Conservation (phyloP, 441 rosid species). For the Pelargonium citronellum region DNA sequence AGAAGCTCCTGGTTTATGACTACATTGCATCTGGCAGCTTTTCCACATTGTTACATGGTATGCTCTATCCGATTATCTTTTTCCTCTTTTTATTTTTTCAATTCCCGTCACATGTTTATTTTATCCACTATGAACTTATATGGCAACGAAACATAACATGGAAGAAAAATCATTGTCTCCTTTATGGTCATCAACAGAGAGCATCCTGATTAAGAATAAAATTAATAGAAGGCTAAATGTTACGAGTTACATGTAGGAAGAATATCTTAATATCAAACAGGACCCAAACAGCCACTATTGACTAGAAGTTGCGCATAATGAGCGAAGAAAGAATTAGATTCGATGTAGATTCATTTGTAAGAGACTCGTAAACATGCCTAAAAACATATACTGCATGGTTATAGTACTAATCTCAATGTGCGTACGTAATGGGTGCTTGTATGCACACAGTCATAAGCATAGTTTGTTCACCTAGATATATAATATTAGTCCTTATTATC, state of each 20-base stretch:
- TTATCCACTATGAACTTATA: background rate
- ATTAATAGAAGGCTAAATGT: background rate
- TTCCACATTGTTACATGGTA: conserved; percentile 60
- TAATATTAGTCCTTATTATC: background rate
- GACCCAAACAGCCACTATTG: background rate
- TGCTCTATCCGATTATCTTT: conserved; percentile 5
- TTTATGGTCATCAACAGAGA: background rate
- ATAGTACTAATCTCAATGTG: background rate
- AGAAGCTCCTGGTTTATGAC: conserved; percentile 64
- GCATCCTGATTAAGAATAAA: background rate
- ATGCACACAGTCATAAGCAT: background rate
- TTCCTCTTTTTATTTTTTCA: conserved; percentile 7
- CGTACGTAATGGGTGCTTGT: no score
- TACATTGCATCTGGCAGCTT: conserved; percentile 54
- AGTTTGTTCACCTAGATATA: background rate
- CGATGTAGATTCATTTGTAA: background rate
- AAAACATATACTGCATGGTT: background rate
- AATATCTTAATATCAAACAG: background rate
- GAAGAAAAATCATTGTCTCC: background rate
- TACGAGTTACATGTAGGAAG: background rate
- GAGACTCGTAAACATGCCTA: background rate
- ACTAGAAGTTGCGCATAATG: background rate
- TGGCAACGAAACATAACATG: background rate
- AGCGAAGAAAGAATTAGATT: background rate
- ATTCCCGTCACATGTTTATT: background rate